phyloP scores from a whole-genome alignment of 805 yeast species.

The Grigorovia jiainica region DNA sequence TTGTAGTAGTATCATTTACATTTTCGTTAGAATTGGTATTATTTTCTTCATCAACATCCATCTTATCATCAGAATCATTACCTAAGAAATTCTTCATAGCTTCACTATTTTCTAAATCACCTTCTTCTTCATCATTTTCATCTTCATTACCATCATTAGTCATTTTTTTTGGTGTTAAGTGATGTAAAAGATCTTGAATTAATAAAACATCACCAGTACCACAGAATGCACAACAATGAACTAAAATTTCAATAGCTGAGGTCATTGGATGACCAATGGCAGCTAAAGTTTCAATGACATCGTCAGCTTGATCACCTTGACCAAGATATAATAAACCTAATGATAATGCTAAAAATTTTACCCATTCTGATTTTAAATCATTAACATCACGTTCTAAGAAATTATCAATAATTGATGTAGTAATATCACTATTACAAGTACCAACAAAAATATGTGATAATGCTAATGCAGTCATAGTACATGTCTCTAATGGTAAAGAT shows the following conservation, averaged over 20 bases:
- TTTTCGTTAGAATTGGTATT: constrained; percentile 7
- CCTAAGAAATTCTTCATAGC: constrained; percentile 11
- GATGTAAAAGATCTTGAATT: constrained; percentile 82
- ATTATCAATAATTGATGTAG: constrained; percentile 85
- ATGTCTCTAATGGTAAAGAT: constrained; percentile 62
- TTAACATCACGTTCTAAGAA: constrained; percentile 72
- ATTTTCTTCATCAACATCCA: constrained; percentile 12
- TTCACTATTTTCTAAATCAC: constrained; percentile 12
- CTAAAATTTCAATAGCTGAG: constrained; percentile 77
- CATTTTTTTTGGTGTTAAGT: constrained; percentile 64
- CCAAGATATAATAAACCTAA: constrained; percentile 88
- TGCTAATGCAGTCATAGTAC: constrained; percentile 81
- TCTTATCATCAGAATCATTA: constrained; percentile 13
- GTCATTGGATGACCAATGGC: constrained; percentile 95
- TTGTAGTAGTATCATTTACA: constrained; percentile 5
- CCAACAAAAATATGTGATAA: constrained; percentile 94
- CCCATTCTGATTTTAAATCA: constrained; percentile 79
- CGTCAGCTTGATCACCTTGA: constrained; percentile 87
- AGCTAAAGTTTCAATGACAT: constrained; percentile 84
- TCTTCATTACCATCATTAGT: constrained; percentile 47
- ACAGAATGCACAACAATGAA: constrained; percentile 88
- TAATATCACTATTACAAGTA: constrained; percentile 87
- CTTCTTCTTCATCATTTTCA: constrained; percentile 41
- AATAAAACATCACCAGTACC: constrained; percentile 97
- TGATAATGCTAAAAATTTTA: constrained; percentile 83